Evolutionary conservation across 2,329 filamentous ascomycete species (phyloP).

Genomic region (Sporothrix mexicana): DNA sequence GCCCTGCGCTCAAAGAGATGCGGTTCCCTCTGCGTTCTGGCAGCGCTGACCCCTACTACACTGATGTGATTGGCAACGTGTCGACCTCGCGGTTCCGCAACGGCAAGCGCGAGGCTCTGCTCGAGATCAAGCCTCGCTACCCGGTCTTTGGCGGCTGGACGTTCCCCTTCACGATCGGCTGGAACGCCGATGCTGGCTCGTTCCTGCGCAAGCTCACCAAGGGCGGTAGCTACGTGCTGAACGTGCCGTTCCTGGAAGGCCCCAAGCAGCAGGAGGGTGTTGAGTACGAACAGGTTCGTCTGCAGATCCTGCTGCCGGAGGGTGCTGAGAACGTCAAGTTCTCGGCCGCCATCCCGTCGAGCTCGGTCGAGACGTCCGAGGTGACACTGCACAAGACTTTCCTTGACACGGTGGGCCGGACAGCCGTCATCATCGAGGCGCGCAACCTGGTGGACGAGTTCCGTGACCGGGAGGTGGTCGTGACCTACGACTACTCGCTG

Average conservation of each 20-base stretch:
- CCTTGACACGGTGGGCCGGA: conserved; percentile 91
- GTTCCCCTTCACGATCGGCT: conserved; percentile 95
- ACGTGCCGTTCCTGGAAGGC: conserved; percentile 91
- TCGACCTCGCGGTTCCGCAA: conserved; percentile 88
- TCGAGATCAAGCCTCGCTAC: conserved; percentile 92
- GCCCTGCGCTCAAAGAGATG: conserved; percentile 80
- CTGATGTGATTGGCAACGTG: conserved; percentile 94
- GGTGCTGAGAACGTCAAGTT: conserved; percentile 84
- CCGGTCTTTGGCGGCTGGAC: conserved; percentile 98
- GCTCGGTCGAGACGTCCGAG: conserved; percentile 63
- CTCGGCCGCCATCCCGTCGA: conserved; percentile 71
- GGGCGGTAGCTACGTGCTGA: conserved; percentile 78
- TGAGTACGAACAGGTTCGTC: conserved; percentile 79
- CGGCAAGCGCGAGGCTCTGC: conserved; percentile 75
- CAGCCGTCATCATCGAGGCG: conserved; percentile 78
- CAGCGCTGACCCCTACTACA: conserved; percentile 89
- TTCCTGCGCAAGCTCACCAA: conserved; percentile 70
- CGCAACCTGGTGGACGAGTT: conserved; percentile 90
- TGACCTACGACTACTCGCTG: conserved; percentile 85
- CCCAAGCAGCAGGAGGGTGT: conserved; percentile 85
- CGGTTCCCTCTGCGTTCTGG: conserved; percentile 79
- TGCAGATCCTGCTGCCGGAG: conserved; percentile 88
- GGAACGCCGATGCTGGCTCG: conserved; percentile 83
- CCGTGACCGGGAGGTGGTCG: conserved; percentile 79
- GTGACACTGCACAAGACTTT: conserved; percentile 80